Conservation (phyloP, 1,139 yeast species). For the Pichia sp. region DNA sequence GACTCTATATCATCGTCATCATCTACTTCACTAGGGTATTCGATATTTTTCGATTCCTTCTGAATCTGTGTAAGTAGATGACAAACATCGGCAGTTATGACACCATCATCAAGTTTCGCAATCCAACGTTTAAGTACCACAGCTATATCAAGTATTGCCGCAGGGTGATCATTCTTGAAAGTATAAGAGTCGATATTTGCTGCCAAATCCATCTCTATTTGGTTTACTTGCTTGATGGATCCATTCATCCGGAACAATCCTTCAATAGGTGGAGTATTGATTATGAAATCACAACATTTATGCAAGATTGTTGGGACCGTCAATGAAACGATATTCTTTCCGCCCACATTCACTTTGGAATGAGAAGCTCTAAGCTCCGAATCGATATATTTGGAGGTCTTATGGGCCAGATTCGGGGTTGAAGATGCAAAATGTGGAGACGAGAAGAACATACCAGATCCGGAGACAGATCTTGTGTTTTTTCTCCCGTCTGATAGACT, state of each 20-base stretch:
- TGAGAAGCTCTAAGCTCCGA: conserved; percentile 18
- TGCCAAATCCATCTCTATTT: conserved; percentile 18
- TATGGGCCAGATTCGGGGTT: conserved; percentile 9
- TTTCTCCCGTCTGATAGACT: no score
- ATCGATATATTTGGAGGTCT: conserved; percentile 10
- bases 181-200: conserved; percentile 14
- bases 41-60: conserved; percentile 1
- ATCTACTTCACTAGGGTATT: conserved; percentile 9
- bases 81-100: conserved; percentile 21
- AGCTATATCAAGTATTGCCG: conserved; percentile 28
- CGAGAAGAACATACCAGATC: conserved; percentile 7
- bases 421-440: conserved; percentile 12
- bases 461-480: not conserved
- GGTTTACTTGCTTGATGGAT: conserved; percentile 25
- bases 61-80: conserved; percentile 3
- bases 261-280: conserved; percentile 20
- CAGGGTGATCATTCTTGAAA: conserved; percentile 15
- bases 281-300: conserved; percentile 25
- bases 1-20: conserved; percentile 1
- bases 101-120: conserved; percentile 23
- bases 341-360: no score
- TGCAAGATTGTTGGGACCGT: conserved; percentile 24
- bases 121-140: conserved; percentile 31
- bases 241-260: conserved; percentile 30
- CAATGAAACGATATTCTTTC: no score